Base-by-base conservation (phyloP, 768 basidiomycete species). In the Mycena vulgaris region DNA sequence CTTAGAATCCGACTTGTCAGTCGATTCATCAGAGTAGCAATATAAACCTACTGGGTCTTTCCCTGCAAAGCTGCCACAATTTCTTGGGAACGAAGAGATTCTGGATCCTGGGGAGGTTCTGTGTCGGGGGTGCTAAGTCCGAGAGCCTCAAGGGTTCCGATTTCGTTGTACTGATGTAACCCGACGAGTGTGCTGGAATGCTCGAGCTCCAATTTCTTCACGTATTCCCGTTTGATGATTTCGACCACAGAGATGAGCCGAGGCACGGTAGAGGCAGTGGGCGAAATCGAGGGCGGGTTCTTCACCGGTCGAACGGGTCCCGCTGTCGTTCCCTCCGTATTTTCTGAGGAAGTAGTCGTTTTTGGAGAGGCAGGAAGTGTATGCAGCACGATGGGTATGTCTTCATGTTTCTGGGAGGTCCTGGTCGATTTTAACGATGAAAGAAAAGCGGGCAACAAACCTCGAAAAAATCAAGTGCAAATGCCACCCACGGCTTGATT, bases 141-240 rank as follows among this genome's bases (percentile, higher is more conserved):
- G 14, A 82, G 70, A 5, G 83, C 85, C 64, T 90, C 89, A 30
- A 94, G 78, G 48, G 75, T 87, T 0, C 89, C 88, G 14, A 94
- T 80, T 63, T 92, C 86, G 71, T 94, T 95, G 80, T 94, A 95
- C 76, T 95, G 94, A 75, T 93, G 88, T 37, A 95, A 79, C 4
- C 93, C 93, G 5, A 79, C 78, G 30, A 82, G 76, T 49, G 83
- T 82, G n/a, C 79, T 78, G 2, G 83, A 84, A 39, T 75, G 78
- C 16, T 80, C 86, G 23, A 78, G 72, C 47, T 86, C 85, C 8
- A 92, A 81, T 19, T 76, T 77, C 63, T 89, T 89, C 62, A 93
- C 69, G 75, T 90, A 95, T 76, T 95, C 93, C 30, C 95, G 88
- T 76, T 96, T 96, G 74, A 95, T 88, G 64, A 96, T 93, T 79